Evolutionary conservation across 768 basidiomycete species (phyloP).

Genomic region (Neoboletus brunneissimus): DNA sequence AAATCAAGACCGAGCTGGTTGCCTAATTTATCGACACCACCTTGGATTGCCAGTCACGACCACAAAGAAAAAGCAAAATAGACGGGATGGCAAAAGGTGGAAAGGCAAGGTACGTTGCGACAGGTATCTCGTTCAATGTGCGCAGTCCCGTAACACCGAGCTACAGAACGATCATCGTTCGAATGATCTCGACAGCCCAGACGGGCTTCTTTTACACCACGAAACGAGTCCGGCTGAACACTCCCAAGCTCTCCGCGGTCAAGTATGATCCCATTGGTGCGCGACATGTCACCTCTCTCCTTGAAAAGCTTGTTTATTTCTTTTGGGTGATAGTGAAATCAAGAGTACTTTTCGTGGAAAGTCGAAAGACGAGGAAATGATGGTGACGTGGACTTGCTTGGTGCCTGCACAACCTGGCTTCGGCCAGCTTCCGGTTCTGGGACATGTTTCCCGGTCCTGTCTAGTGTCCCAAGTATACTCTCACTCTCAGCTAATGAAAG

Average conservation of each 20-base stretch:
- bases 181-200: constrained; percentile 86
- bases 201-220: constrained; percentile 92
- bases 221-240: constrained; percentile 60
- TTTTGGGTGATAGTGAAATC: constrained; percentile 49
- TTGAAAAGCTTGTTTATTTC: background rate
- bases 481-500: background rate
- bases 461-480: background rate
- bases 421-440: background rate
- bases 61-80: background rate
- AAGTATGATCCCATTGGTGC: constrained; percentile 88
- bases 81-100: constrained; percentile 54
- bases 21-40: constrained; percentile 11
- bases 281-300: constrained; percentile 20
- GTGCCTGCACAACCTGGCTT: no score
- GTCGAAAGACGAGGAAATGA: constrained; percentile 68
- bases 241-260: constrained; percentile 81
- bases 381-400: background rate
- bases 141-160: background rate
- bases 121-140: background rate
- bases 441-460: background rate
- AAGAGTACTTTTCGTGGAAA: constrained; percentile 77
- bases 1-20: background rate
- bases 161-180: constrained; percentile 76
- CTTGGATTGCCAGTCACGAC: background rate
- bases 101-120: constrained; percentile 50